A percentile compares a stretch with the other conserved stretches of the same genome.
phyloP scores from a whole-genome alignment of 2,329 filamentous ascomycete genomes.

The Lasiodiplodia gonubiensis region DNA sequence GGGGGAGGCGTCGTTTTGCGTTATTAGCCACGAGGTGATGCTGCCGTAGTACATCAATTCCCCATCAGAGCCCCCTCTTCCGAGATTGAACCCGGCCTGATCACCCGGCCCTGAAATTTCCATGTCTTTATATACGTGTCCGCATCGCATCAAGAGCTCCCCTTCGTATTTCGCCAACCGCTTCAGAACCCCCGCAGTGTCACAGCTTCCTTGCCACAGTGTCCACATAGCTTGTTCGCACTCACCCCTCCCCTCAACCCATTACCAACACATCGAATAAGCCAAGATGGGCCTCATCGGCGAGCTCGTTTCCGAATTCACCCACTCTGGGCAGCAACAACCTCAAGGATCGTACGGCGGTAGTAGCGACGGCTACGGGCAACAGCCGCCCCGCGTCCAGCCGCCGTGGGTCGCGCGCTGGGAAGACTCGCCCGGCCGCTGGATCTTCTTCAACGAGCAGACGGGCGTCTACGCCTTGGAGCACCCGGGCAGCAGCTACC shows the following conservation, averaged over 20 bases:
- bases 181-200: background rate
- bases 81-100: background rate
- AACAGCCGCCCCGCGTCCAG: constrained; percentile 9
- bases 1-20: background rate
- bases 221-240: background rate
- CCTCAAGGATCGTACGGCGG: constrained; percentile 2
- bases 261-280: background rate
- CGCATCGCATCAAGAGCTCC: background rate
- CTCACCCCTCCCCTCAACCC: too few species aligned
- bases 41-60: background rate
- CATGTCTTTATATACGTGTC: background rate
- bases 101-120: constrained; percentile 10
- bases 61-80: background rate
- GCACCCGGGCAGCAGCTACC: constrained; percentile 38
- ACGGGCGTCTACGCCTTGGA: constrained; percentile 52
- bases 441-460: constrained; percentile 55
- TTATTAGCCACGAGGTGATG: background rate
- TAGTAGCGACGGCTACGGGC: background rate
- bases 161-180: constrained; percentile 13
- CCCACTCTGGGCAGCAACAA: constrained; percentile 12
- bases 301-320: constrained; percentile 27
- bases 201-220: background rate
- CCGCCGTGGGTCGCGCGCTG: constrained; percentile 28
- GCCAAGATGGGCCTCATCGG: constrained; percentile 21
- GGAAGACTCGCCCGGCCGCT: constrained; percentile 38